A percentile compares a stretch with the other conserved stretches of the same genome.
phyloP scores from a whole-genome alignment of 768 basidiomycete genomes.

The Rhodotorula babjevae region DNA sequence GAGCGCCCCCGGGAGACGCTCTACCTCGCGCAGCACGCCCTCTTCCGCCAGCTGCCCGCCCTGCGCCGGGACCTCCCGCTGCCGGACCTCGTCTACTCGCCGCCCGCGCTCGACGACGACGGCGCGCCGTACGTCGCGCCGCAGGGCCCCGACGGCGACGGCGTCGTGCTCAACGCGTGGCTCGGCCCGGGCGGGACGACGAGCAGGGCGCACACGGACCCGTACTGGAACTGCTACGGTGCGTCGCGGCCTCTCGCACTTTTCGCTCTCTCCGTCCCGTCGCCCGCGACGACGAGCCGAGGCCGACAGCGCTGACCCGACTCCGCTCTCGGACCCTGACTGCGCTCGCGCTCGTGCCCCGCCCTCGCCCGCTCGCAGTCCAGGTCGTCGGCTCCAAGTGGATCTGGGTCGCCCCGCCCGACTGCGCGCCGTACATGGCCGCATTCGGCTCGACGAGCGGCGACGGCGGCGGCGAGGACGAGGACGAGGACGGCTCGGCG shows the following conservation, averaged over 20 bases:
- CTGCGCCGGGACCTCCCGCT: slow-evolving; percentile 68
- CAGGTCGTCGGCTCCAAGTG: slow-evolving; percentile 86
- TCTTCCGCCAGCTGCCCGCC: slow-evolving; percentile 75
- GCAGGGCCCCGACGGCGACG: slow-evolving; percentile 59
- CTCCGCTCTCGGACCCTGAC: no score
- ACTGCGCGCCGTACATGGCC: slow-evolving; percentile 53
- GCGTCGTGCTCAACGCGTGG: slow-evolving; percentile 71
- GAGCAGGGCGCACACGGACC: slow-evolving; percentile 91
- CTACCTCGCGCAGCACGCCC: slow-evolving; percentile 88
- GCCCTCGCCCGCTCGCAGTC: slow-evolving; percentile 51
- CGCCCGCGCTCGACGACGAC: slow-evolving; percentile 49
- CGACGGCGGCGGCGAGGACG: background rate
- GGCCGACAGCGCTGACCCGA: no score
- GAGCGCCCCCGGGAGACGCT: slow-evolving; percentile 39
- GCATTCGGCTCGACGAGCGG: slow-evolving; percentile 45
- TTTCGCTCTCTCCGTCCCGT: background rate
- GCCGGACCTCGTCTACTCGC: slow-evolving; percentile 85
- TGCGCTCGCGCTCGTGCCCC: no score
- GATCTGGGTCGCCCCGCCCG: slow-evolving; percentile 83
- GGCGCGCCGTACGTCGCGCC: slow-evolving; percentile 60
- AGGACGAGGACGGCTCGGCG: background rate
- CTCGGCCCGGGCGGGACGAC: slow-evolving; percentile 71
- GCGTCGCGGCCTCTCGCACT: slow-evolving; percentile 34
- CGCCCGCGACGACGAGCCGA: no score
- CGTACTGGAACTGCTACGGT: slow-evolving; percentile 89